Evolutionary conservation across 2,329 filamentous ascomycete species (phyloP), one percentile per base, ranked within the genome.

Genomic region (Fusarium mundagurra): DNA sequence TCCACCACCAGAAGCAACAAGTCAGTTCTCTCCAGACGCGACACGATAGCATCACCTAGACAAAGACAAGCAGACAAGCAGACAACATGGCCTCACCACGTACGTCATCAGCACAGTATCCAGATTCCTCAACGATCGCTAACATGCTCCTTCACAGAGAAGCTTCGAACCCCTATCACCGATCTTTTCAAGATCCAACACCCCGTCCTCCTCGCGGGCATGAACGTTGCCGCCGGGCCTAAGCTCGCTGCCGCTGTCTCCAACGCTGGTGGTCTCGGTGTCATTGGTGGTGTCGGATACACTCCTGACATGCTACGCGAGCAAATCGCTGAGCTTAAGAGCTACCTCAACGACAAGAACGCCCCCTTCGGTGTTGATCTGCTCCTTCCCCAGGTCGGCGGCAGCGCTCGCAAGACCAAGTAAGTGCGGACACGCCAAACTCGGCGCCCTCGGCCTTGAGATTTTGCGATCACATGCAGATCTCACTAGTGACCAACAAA

Each of bases 101-200:
- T 95, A 91, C 83, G 93, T 86, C 59, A 57, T 59, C 60, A 39
- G n/a, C n/a, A n/a, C 39, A 41, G 41, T 24, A 39, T 14, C 33
- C 43, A 51, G 14, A 7, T 36, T 33, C 44, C 61, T 50, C 51
- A 48, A 14, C 41, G 64, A 47, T 64, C 64, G 64, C 72, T 76
- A 57, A 78, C 63, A 24, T 18, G n/a, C 27, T 29, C 33, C 39
- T 24, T 45, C 16, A 47, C 73, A 84, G 83, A 84, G 81, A 79
- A 84, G 88, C 92, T 99, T 84, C 94, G 94, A 81, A 99, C 96
- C 61, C 92, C 94, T 77, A 88, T 95, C 80, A 99, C 96, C 78
- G 96, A 98, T 90, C 93, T 98, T 75, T 93, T 99, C 86, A 94
- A 94, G 88, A 98, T 99, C 90, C 94, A 97, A 84, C 96, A 99